phyloP scores from a whole-genome alignment of 208 protist genomes.

The Crithidia brevicula region DNA sequence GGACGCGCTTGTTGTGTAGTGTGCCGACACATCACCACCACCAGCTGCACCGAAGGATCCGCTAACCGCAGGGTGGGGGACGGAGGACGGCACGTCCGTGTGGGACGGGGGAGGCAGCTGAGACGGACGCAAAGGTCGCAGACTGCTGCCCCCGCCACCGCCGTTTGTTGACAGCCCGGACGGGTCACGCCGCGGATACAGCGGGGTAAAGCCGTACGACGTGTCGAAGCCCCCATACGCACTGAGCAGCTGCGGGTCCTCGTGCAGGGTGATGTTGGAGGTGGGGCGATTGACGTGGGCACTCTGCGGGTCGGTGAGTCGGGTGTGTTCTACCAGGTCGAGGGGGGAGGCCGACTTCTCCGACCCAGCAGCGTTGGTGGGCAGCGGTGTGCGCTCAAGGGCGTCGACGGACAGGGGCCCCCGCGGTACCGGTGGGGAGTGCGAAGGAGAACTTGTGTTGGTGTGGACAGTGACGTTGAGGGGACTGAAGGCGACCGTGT shows the following conservation, averaged over 20 bases:
- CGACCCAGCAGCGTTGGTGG: background rate
- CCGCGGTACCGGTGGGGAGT: background rate
- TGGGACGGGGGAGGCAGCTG: background rate
- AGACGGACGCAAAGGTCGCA: background rate
- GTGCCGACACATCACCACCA: too few relatives aligned
- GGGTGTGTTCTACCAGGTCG: background rate
- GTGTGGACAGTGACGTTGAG: background rate
- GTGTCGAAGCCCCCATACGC: background rate
- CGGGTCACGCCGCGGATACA: constrained; percentile 2
- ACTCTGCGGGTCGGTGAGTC: background rate
- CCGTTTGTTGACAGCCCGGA: background rate
- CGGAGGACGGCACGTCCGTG: constrained; percentile 2
- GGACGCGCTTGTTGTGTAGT: background rate
- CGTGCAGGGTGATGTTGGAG: constrained; percentile 4
- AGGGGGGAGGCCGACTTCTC: background rate
- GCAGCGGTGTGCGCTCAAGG: constrained; percentile 5
- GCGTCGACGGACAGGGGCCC: constrained; percentile 12
- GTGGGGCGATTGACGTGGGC: background rate
- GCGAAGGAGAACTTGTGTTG: background rate
- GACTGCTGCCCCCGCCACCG: background rate
- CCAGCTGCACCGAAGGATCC: constrained; percentile 3
- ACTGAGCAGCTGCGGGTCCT: constrained; percentile 13
- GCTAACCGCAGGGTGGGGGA: background rate
- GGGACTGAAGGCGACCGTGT: constrained; percentile 23
- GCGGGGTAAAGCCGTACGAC: background rate